Percentiles rank a stretch among this genome's conserved stretches.
These are phyloP conservation scores for Aspergillus campestris DNA, from an alignment of 495 filamentous ascomycete genomes.

Conservation along the genomic window DNA sequence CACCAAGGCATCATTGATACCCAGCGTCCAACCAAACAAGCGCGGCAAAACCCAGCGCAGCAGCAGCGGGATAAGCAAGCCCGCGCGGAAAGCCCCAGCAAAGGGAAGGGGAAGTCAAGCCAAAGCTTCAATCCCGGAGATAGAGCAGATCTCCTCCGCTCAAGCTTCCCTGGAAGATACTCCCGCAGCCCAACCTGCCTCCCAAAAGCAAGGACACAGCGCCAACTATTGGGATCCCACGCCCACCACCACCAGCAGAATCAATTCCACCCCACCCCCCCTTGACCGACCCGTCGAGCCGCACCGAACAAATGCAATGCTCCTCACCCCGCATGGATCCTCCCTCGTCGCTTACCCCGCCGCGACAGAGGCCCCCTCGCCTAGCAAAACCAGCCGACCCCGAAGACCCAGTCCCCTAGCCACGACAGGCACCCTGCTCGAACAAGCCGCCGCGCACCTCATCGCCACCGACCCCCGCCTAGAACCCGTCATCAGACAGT, in stretches of 20 bases:
- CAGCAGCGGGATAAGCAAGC: slow-evolving; percentile 22
- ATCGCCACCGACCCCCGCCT: slow-evolving; percentile 68
- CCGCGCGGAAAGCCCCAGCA: slow-evolving; percentile 13
- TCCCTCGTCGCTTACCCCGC: slow-evolving; percentile 51
- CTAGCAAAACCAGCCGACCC: slow-evolving; percentile 46
- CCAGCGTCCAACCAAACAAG: slow-evolving; percentile 14
- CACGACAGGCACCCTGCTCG: slow-evolving; percentile 65
- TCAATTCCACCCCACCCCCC: slow-evolving; percentile 30
- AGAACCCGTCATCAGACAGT: slow-evolving; percentile 58
- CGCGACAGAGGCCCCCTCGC: slow-evolving; percentile 41
- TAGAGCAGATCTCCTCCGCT: background rate
- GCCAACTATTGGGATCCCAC: slow-evolving; percentile 8
- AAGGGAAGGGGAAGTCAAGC: slow-evolving; percentile 8
- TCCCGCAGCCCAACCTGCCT: no score
- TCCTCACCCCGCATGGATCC: slow-evolving; percentile 72
- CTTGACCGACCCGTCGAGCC: slow-evolving; percentile 53
- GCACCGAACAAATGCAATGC: slow-evolving; percentile 62
- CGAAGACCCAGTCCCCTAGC: slow-evolving; percentile 41
- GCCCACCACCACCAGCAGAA: slow-evolving; percentile 16
- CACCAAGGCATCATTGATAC: slow-evolving; percentile 27
- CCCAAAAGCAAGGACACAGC: no score
- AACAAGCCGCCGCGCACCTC: slow-evolving; percentile 71
- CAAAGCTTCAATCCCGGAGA: slow-evolving; percentile 1
- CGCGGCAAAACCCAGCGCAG: slow-evolving; percentile 12
- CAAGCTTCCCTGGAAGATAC: background rate